Conservation (phyloP, 2,329 filamentous ascomycete genomes). For the Zarea fungicola region DNA sequence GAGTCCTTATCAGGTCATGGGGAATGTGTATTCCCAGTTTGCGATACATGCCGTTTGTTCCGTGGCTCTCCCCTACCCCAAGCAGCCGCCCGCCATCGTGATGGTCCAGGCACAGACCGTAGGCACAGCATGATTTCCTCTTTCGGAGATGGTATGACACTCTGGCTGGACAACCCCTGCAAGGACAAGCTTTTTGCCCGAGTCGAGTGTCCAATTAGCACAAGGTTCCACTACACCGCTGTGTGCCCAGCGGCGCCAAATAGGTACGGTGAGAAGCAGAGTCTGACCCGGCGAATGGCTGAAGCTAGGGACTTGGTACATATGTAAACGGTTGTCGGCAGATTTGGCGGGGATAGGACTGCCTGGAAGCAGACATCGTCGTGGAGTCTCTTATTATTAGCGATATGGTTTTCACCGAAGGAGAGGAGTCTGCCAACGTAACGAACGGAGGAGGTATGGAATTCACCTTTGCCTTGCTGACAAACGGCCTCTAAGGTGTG, state of each 20-base stretch:
- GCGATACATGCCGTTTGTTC: too few relatives aligned
- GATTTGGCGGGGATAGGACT: background rate
- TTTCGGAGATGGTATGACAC: slow-evolving; percentile 12
- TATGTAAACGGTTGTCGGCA: too few relatives aligned
- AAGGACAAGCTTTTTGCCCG: slow-evolving; percentile 3
- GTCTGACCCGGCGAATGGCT: too few relatives aligned
- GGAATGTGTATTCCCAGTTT: too few relatives aligned
- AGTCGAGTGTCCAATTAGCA: slow-evolving; percentile 2
- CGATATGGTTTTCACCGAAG: background rate
- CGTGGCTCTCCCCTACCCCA: too few relatives aligned
- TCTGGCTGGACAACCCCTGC: slow-evolving; percentile 6
- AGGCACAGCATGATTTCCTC: slow-evolving; percentile 7
- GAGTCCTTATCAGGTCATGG: too few relatives aligned
- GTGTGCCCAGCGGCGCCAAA: too few relatives aligned
- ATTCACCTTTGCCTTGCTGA: background rate
- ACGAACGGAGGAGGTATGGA: background rate
- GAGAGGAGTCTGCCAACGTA: background rate
- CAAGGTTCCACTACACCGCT: slow-evolving; percentile 1
- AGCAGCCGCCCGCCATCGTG: too few relatives aligned
- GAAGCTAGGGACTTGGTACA: too few relatives aligned
- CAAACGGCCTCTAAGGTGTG: background rate
- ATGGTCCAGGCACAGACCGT: background rate
- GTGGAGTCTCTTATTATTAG: background rate
- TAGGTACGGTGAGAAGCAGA: too few relatives aligned
- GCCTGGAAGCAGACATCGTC: background rate